phyloP scores from a whole-genome alignment of 176 grass and related monocot species.

The Thalia dealbata region DNA sequence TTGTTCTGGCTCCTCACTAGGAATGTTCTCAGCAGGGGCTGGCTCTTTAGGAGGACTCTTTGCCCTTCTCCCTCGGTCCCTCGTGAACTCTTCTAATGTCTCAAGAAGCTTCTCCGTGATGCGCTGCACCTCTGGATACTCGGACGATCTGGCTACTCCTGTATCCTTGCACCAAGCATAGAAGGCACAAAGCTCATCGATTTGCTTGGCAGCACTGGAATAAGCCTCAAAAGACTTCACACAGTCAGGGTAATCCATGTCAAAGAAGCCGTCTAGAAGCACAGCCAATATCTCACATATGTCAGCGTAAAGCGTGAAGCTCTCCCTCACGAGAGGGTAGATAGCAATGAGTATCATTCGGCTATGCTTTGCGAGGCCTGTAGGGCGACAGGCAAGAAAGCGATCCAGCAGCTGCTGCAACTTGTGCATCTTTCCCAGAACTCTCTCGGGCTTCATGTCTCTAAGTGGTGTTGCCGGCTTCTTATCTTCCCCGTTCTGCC shows the following conservation, averaged over 20 bases:
- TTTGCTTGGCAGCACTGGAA: conserved; percentile 37
- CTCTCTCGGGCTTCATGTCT: conserved; percentile 62
- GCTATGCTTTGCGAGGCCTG: conserved; percentile 53
- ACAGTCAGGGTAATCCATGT: conserved; percentile 45
- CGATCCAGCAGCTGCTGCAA: conserved; percentile 55
- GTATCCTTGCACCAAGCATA: conserved; percentile 57
- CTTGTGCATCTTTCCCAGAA: conserved; percentile 38
- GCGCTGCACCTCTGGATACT: conserved; percentile 54
- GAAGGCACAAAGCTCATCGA: conserved; percentile 56
- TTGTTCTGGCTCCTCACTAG: too few relatives aligned
- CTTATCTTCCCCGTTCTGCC: background rate
- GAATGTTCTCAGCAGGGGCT: too few relatives aligned
- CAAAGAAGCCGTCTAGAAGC: conserved; percentile 53
- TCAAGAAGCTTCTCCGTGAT: conserved; percentile 60
- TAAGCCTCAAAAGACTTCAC: conserved; percentile 41
- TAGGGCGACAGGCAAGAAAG: conserved; percentile 63
- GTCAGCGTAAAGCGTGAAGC: conserved; percentile 66
- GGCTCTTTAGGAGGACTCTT: too few relatives aligned
- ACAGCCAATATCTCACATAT: conserved; percentile 39
- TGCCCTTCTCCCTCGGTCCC: too few relatives aligned
- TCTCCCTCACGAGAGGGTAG: conserved; percentile 67
- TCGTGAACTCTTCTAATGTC: conserved; percentile 75
- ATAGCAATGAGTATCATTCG: conserved; percentile 53
- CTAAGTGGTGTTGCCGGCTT: conserved; percentile 25
- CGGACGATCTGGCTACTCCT: conserved; percentile 43